These are phyloP conservation scores for Coprinopsis marcescibilis DNA, from an alignment of 768 basidiomycete species.

Conservation along the genomic window DNA sequence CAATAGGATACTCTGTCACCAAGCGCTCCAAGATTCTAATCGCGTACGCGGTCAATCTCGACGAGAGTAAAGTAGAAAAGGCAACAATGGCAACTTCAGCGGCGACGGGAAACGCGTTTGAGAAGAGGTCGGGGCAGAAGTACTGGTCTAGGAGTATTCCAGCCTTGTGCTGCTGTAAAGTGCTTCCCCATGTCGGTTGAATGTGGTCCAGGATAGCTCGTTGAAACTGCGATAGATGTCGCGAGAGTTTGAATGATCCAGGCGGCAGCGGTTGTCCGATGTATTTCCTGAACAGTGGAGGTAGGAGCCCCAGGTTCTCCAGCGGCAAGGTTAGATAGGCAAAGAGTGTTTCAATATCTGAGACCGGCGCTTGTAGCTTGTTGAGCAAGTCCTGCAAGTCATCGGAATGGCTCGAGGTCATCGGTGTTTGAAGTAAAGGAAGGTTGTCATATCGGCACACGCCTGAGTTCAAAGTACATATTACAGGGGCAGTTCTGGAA, in stretches of 20 bases:
- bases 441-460: not conserved
- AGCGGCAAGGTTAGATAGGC: slow-evolving; percentile 55
- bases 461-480: too few relatives aligned
- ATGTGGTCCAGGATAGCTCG: slow-evolving; percentile 55
- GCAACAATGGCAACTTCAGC: slow-evolving; percentile 52
- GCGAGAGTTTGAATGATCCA: slow-evolving; percentile 26
- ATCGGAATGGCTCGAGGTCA: slow-evolving; percentile 14
- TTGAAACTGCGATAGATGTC: slow-evolving; percentile 57
- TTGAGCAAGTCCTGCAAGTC: slow-evolving; percentile 36
- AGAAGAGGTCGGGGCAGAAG: slow-evolving; percentile 66
- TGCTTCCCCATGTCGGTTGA: slow-evolving; percentile 61
- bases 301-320: slow-evolving; percentile 49
- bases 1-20: slow-evolving; percentile 57
- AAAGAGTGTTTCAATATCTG: slow-evolving; percentile 47
- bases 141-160: slow-evolving; percentile 53
- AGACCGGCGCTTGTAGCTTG: slow-evolving; percentile 40
- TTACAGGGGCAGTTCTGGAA: too few relatives aligned
- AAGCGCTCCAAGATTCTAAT: slow-evolving; percentile 52
- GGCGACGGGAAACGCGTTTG: slow-evolving; percentile 41
- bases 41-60: slow-evolving; percentile 42
- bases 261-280: slow-evolving; percentile 33
- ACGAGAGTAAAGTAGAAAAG: slow-evolving; percentile 54
- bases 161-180: slow-evolving; percentile 44
- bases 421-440: not conserved
- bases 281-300: slow-evolving; percentile 45